phyloP scores from a whole-genome alignment of 106 monocot species.

The Dendrobium nobile region DNA sequence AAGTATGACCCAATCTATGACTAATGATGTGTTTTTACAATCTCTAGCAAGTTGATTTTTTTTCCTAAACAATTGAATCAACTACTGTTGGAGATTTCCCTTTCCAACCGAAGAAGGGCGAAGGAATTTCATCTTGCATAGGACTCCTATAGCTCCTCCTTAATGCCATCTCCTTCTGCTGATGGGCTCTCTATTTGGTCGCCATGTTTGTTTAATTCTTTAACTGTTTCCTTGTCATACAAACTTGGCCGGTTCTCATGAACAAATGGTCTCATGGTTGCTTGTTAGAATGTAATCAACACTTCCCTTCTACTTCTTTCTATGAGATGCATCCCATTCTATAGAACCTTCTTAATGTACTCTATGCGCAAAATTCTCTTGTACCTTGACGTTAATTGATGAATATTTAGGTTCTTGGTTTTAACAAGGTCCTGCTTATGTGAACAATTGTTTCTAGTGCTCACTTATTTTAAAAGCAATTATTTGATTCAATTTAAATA shows the following conservation, averaged over 20 bases:
- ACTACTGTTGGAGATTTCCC: no score
- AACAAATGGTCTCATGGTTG: background rate
- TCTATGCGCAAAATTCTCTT: background rate
- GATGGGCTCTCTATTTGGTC: background rate
- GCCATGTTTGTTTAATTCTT: background rate
- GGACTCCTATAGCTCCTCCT: no score
- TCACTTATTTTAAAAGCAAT: background rate
- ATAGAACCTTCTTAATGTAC: background rate
- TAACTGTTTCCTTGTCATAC: background rate
- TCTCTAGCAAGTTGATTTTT: no score
- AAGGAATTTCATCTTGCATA: no score
- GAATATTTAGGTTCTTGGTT: background rate
- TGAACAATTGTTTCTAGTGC: background rate
- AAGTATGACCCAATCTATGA: no score
- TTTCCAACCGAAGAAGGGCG: no score
- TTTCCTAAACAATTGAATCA: background rate
- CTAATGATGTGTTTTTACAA: no score
- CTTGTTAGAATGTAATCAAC: background rate
- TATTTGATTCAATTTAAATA: background rate
- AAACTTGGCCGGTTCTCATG: background rate
- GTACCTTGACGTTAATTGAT: background rate
- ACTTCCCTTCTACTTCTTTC: background rate
- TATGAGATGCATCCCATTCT: background rate
- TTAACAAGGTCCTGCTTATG: background rate
- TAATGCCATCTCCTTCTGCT: no score